Base-by-base conservation (phyloP, 2,329 filamentous ascomycete genomes). In the Pseudogymnoascus destructans region DNA sequence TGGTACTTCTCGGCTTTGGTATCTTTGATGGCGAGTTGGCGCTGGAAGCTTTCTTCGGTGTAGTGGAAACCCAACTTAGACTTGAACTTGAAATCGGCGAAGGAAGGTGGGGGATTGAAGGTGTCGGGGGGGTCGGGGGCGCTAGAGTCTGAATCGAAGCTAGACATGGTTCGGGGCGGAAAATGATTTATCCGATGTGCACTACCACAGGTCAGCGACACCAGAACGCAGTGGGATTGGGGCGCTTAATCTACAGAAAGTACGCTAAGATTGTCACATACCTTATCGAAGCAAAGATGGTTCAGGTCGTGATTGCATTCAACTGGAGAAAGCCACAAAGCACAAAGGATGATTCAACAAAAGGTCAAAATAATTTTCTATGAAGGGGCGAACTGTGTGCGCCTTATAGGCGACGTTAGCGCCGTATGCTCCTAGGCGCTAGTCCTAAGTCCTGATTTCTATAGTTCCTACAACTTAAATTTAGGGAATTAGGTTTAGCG, bases 1-100 rank as follows among this genome's bases (percentile, higher is more conserved):
- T 70, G 68, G 62, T 66, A 70, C 55, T 66, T 68, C 55, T 60
- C 60, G n/a, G 61, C 49, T 7, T 55, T 62, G 32, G 66, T 68
- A 55, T 61, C 62, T 19, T 60, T 60, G 13, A 59, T 32, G 3
- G 60, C 58, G 9, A 27, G 4, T 13, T 52, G 46, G n/a, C 5
- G n/a, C n/a, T 52, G n/a, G 25, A 27, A 52, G 46, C 46, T 52
- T 2, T 3, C 23, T 25, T 52, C 25, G n/a, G n/a, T 52, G 25
- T 52, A 52, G 5, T 30, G 23, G 3, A 52, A 52, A 7, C 46
- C 46, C 0, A 6, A 2, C 3, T 2, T 1, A 2, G 46, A 52
- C 8, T 17, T 1, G 46, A 11, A 30, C 2, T 30, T 11, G n/a
- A 52, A 52, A 1, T 30, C 9, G 23, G 23, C 46, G 9, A 52